These are phyloP conservation scores for Yamadazyma dendronema DNA, from an alignment of 1,139 yeast species.

Conservation along the genomic window DNA sequence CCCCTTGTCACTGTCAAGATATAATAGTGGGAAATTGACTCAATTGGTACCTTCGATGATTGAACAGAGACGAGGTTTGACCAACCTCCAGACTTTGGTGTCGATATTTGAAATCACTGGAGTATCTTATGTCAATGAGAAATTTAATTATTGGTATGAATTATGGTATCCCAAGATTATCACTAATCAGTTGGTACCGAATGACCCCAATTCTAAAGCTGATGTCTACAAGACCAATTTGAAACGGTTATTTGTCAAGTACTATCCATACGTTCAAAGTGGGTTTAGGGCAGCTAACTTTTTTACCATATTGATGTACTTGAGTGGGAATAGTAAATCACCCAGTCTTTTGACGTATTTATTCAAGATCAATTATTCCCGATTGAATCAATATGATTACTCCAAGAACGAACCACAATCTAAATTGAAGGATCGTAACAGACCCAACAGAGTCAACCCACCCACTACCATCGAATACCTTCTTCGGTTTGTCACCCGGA, in stretches of 20 bases:
- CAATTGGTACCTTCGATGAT: conserved; percentile 49
- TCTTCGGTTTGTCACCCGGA: conserved; percentile 26
- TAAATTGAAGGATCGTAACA: conserved; percentile 14
- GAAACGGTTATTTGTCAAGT: conserved; percentile 49
- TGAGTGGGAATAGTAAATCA: conserved; percentile 66
- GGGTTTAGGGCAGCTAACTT: conserved; percentile 50
- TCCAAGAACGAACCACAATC: conserved; percentile 41
- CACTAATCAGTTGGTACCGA: conserved; percentile 41
- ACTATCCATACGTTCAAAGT: conserved; percentile 62
- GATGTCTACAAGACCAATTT: conserved; percentile 29
- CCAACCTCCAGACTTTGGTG: conserved; percentile 52
- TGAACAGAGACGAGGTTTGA: conserved; percentile 56
- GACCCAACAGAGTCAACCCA: conserved; percentile 43
- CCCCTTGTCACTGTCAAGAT: conserved; percentile 31
- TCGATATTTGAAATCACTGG: conserved; percentile 66
- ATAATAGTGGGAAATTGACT: conserved; percentile 34
- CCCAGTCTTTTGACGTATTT: conserved; percentile 64
- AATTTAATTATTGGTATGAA: conserved; percentile 66
- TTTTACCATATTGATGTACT: conserved; percentile 59
- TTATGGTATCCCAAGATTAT: conserved; percentile 58
- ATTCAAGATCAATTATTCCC: conserved; percentile 65
- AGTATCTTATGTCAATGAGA: conserved; percentile 66
- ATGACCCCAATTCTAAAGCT: conserved; percentile 29
- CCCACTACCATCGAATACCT: conserved; percentile 51
- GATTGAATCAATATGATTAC: conserved; percentile 65